Conservation (phyloP, 345 rosid genomes). For the Litchi chinensis region DNA sequence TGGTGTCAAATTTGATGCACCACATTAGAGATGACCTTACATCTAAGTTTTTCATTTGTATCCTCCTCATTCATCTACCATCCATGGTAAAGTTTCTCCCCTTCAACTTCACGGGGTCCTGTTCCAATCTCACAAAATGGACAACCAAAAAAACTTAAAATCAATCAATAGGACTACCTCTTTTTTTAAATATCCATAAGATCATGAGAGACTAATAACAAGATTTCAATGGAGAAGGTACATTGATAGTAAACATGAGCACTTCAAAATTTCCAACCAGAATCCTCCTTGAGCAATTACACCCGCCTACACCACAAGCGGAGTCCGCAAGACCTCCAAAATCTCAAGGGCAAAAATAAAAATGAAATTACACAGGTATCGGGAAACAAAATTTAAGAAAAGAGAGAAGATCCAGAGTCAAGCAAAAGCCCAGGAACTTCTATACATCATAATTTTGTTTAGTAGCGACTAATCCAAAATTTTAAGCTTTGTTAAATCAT, state of each 20-base stretch:
- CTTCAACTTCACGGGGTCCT: too few relatives aligned
- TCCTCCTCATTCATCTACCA: too few relatives aligned
- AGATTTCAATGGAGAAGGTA: background rate
- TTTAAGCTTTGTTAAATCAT: constrained; percentile 35
- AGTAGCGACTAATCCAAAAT: constrained; percentile 39
- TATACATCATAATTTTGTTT: constrained; percentile 30
- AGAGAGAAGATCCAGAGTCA: constrained; percentile 30
- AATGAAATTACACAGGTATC: constrained; percentile 4
- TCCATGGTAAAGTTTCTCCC: too few relatives aligned
- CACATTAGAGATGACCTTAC: too few relatives aligned
- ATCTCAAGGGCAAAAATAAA: constrained; percentile 16
- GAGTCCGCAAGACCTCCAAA: constrained; percentile 19
- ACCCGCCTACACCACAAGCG: constrained; percentile 15
- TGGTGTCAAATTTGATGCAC: too few relatives aligned
- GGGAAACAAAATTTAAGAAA: constrained; percentile 42
- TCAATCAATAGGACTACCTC: background rate
- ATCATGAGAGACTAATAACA: background rate
- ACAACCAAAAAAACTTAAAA: too few relatives aligned
- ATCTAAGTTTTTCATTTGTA: too few relatives aligned
- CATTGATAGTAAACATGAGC: constrained; percentile 7
- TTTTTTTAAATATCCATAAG: background rate
- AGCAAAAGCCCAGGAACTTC: constrained; percentile 29
- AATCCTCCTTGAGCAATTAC: constrained; percentile 28
- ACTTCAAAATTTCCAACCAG: constrained; percentile 27
- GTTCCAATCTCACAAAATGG: too few relatives aligned